Base-by-base conservation (phyloP, 2,329 filamentous ascomycete genomes). In the Pseudogymnoascus sp. region DNA sequence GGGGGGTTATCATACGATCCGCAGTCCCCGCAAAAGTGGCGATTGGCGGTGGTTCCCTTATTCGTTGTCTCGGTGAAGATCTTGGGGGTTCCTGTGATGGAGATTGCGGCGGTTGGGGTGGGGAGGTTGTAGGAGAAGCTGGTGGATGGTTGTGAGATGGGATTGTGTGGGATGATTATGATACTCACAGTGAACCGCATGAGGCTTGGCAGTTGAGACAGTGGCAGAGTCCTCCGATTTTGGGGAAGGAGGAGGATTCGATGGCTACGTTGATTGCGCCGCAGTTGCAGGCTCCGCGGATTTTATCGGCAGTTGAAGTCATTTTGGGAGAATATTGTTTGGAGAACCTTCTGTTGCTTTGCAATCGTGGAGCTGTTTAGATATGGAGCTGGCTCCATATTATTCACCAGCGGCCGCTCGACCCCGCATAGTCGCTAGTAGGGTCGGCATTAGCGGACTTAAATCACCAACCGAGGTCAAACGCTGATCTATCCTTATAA, bases 21-120 rank as follows among this genome's bases (percentile, higher is more conserved):
- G 37, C 65, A 66, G 34, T 65, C 62, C 2, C 63, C 63, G 60
- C 65, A 66, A 25, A 66, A 66, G 25, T 65, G 46, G 5, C 63
- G 16, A 23, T 63, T 38, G 11, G 60, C 36, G 12, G 40, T 65
- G 21, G 64, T 65, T 14, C 65, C 65, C 8, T 60, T 65, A 11
- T 12, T 16, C 4, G 63, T 53, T 18, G 40, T 53, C 21, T 65
- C 63, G 21, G 23, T 40, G 28, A 64, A 62, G 18, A 63, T 63
- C 38, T 64, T 65, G 14, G 65, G 56, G 11, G n/a, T 38, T 12
- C 65, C 65, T 36, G 59, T 59, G 16, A 66, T 38, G 25, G 53
- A 25, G n/a, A 66, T 62, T 16, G 62, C 63, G 38, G 53, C 60
- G 6, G 23, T 61, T 6, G 62, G 42, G 12, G 56, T 65, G 5